Evolutionary conservation across 164 flowering plant genomes (phyloP).

Genomic region (Paratinospora sagittata): DNA sequence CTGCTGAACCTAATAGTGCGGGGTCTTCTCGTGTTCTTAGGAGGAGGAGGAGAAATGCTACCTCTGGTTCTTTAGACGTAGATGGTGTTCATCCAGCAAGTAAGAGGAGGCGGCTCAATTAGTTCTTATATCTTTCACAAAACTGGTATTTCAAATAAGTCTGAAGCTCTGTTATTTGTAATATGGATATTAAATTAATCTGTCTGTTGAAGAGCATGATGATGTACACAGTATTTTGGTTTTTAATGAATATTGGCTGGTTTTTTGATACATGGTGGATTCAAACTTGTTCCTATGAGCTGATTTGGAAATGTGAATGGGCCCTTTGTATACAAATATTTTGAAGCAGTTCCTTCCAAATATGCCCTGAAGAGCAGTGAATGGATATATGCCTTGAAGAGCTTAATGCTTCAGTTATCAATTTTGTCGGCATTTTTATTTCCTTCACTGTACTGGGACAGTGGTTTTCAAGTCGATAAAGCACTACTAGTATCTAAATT

Average conservation of each 20-base stretch:
- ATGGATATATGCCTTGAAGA: too few relatives aligned
- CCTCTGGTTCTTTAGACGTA: constrained; percentile 9
- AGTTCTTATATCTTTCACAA: not conserved
- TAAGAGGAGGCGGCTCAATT: constrained; percentile 3
- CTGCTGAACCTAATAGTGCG: constrained; percentile 22
- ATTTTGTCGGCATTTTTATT: too few relatives aligned
- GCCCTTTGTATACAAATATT: too few relatives aligned
- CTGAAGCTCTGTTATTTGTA: not conserved
- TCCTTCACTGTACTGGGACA: too few relatives aligned
- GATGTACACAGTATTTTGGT: not conserved
- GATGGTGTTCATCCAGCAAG: constrained; percentile 1
- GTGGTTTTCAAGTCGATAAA: too few relatives aligned
- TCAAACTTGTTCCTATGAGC: not conserved
- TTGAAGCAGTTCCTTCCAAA: too few relatives aligned
- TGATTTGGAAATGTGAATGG: too few relatives aligned
- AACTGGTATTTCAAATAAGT: not conserved
- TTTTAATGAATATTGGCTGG: not conserved
- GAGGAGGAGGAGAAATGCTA: constrained; percentile 24
- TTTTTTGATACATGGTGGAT: not conserved
- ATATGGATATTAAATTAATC: not conserved
- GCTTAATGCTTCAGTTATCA: too few relatives aligned
- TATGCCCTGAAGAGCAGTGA: too few relatives aligned
- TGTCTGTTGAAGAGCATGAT: not conserved
- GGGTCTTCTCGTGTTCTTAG: constrained; percentile 26
- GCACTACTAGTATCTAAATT: too few relatives aligned